These are phyloP conservation scores for Xylariomycetidae sp. DNA, from an alignment of 2,329 filamentous ascomycete species.

Conservation along the genomic window DNA sequence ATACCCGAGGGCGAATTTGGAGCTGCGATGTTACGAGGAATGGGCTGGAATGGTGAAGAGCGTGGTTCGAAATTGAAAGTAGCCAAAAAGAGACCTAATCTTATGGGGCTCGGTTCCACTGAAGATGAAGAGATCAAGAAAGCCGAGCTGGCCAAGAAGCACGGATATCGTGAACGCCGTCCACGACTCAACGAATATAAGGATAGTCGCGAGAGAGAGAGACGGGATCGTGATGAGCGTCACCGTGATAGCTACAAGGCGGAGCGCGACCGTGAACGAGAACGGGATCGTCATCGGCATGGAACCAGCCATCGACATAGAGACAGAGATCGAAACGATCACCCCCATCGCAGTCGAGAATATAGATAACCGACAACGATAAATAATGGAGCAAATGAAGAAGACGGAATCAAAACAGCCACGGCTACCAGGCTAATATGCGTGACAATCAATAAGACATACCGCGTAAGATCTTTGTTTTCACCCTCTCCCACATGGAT, in stretches of 20 bases:
- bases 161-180: conserved; percentile 32
- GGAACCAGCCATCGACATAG: conserved; percentile 21
- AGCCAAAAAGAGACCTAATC: conserved; percentile 67
- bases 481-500: too few species aligned
- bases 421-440: too few species aligned
- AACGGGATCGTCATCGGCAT: conserved; percentile 21
- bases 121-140: conserved; percentile 69
- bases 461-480: too few species aligned
- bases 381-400: background rate
- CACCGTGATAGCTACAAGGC: conserved; percentile 40
- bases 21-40: conserved; percentile 80
- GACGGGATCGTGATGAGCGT: conserved; percentile 35
- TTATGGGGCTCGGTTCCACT: conserved; percentile 86
- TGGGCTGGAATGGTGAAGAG: conserved; percentile 83
- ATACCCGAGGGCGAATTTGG: conserved; percentile 95
- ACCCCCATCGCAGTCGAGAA: conserved; percentile 13
- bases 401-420: too few species aligned
- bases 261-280: conserved; percentile 39
- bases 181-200: conserved; percentile 48
- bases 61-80: conserved; percentile 51
- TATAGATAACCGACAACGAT: background rate
- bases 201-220: conserved; percentile 40
- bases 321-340: conserved; percentile 29
- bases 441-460: too few species aligned
- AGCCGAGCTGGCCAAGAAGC: conserved; percentile 47